These are phyloP conservation scores for Wickerhamiella musiphila DNA, from an alignment of 805 yeast genomes.

Conservation along the genomic window DNA sequence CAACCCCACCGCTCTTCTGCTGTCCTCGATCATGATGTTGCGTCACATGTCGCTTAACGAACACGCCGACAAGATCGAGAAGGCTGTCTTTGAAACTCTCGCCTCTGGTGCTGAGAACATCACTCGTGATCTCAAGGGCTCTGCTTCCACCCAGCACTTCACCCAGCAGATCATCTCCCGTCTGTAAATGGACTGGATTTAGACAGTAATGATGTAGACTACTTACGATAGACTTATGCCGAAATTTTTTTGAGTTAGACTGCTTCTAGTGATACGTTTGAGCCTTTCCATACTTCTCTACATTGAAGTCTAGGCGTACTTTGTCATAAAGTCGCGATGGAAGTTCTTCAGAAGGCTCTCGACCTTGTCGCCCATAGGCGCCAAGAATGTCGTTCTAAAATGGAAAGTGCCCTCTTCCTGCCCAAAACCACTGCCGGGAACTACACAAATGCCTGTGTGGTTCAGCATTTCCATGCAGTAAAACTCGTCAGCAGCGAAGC, in stretches of 20 bases:
- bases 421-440: constrained; percentile 96
- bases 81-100: constrained; percentile 69
- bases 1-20: constrained; percentile 92
- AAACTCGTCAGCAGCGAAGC: constrained; percentile 61
- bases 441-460: constrained; percentile 86
- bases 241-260: too few relatives aligned
- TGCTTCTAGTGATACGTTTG: too few relatives aligned
- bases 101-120: constrained; percentile 93
- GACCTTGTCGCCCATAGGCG: constrained; percentile 81
- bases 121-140: constrained; percentile 91
- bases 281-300: too few relatives aligned
- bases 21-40: constrained; percentile 97
- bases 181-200: constrained; percentile 26
- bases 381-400: constrained; percentile 88
- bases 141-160: constrained; percentile 75
- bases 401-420: constrained; percentile 82
- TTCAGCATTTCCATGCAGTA: constrained; percentile 77
- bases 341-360: constrained; percentile 60
- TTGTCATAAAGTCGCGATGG: constrained; percentile 52
- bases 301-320: constrained; percentile 28
- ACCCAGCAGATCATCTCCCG: constrained; percentile 78
- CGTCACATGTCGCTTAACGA: constrained; percentile 86
- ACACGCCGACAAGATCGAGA: constrained; percentile 72
- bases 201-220: too few relatives aligned
- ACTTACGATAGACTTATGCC: too few relatives aligned